Conservation (phyloP, 2,329 filamentous ascomycete genomes). For the Xylariomycetidae sp. region DNA sequence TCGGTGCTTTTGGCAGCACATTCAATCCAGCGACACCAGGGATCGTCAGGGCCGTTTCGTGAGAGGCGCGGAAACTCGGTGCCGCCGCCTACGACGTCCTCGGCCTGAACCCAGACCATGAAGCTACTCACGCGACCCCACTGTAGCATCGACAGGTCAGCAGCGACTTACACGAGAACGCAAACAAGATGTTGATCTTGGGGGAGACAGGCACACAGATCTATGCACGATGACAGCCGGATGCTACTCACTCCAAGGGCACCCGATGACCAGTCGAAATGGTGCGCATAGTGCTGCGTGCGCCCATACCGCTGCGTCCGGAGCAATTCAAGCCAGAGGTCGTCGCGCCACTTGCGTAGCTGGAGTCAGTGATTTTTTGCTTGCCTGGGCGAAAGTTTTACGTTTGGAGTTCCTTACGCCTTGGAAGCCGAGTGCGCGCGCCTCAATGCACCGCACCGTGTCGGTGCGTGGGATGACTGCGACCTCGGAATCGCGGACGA, state of each 20-base stretch:
- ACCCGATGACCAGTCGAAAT: conserved; percentile 50
- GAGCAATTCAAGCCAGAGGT: conserved; percentile 47
- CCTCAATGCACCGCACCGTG: conserved; percentile 34
- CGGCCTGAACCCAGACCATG: conserved; percentile 44
- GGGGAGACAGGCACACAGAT: no score
- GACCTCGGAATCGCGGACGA: conserved; percentile 46
- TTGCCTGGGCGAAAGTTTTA: no score
- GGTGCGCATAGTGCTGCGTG: conserved; percentile 45
- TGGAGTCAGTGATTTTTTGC: no score
- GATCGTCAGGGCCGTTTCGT: conserved; percentile 21
- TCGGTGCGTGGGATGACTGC: conserved; percentile 43
- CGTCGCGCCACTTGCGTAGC: no score
- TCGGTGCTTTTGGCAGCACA: conserved; percentile 23
- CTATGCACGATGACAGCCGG: no score
- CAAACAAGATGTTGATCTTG: no score
- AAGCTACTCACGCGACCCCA: conserved; percentile 45
- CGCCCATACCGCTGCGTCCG: conserved; percentile 44
- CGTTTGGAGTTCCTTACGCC: no score
- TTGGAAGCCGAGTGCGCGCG: conserved; percentile 35
- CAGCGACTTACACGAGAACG: no score
- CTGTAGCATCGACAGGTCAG: no score
- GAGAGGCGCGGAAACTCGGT: conserved; percentile 44
- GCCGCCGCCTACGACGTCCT: conserved; percentile 39
- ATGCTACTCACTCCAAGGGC: no score
- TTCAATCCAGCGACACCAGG: conserved; percentile 45